Base-by-base conservation (phyloP, 169 alveolate genomes). In the Amoebophrya sp. region DNA sequence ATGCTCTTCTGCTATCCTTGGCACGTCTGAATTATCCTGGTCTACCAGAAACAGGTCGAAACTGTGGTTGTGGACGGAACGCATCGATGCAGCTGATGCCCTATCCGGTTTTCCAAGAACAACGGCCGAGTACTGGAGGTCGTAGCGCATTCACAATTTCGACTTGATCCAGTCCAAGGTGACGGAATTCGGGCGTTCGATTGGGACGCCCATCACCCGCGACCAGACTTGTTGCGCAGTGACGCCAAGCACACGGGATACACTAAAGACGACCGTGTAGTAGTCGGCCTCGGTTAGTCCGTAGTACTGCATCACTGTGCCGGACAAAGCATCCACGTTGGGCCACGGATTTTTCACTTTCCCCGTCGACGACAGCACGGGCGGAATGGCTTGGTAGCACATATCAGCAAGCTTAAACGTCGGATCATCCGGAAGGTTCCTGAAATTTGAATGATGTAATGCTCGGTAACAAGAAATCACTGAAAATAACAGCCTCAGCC, bases 311-410 rank as follows among this genome's bases (percentile, higher is more conserved):
- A 98, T 94, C 55, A 98, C 94, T 25, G 97, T 96, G 39, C 99
- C 99, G 66, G 98, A 96, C 90, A 96, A 97, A 92, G 98, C 97
- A 95, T 98, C 99, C 47, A 98, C 99, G 94, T 98, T 98, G n/a
- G 99, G 99, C 94, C 96, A 97, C 39, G 99, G 99, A 94, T 97
- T 97, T 94, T 95, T 93, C 40, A 98, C 97, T 94, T 97, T 97
- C 35, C 94, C 98, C 77, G 97, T 94, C 35, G 95, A 94, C 77
- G 93, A 93, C 23, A 97, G 96, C 40, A 94, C 96, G 83, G 95
- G 95, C 54, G 99, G 99, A 92, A 97, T 96, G 53, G 96, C 97
- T 89, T 94, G 92, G 92, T 94, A 95, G 93, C 97, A 96, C 93
- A 95, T 94, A 91, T 95, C 97, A 10, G 96, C 95, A 23, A 97